Conservation (phyloP, 1,139 yeast species). For the Groenewaldozyma sp. region DNA sequence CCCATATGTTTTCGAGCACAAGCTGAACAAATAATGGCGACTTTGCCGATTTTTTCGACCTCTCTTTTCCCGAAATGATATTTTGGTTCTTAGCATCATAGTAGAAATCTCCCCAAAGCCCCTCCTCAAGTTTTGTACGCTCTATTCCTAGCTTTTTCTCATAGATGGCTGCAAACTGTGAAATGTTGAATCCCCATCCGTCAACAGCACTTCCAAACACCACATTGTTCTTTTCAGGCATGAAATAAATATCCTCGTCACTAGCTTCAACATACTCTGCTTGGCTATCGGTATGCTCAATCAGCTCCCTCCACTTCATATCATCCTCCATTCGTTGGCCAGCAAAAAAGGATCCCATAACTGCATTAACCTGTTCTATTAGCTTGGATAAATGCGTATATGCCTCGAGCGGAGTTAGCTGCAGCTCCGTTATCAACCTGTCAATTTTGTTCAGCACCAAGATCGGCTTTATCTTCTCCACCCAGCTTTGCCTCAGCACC, state of each 20-base stretch:
- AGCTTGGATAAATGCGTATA: conserved; percentile 67
- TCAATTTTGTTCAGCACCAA: conserved; percentile 92
- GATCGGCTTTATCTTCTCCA: conserved; percentile 79
- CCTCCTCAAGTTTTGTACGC: conserved; percentile 66
- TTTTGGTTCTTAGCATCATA: conserved; percentile 85
- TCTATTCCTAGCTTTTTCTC: conserved; percentile 81
- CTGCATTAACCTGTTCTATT: conserved; percentile 91
- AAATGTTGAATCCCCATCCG: conserved; percentile 95
- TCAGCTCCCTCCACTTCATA: conserved; percentile 64
- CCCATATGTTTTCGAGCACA: conserved; percentile 88
- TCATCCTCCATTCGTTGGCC: conserved; percentile 94
- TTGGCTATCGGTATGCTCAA: conserved; percentile 26
- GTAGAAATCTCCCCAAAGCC: conserved; percentile 94
- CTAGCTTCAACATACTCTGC: conserved; percentile 53
- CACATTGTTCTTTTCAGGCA: conserved; percentile 86
- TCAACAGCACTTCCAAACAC: conserved; percentile 91
- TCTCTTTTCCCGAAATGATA: conserved; percentile 35
- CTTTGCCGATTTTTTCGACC: conserved; percentile 32
- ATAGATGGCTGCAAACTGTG: conserved; percentile 81
- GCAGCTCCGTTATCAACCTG: conserved; percentile 72
- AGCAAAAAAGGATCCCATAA: conserved; percentile 84
- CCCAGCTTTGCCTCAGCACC: conserved; percentile 93
- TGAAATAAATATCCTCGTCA: conserved; percentile 79
- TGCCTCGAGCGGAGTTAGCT: conserved; percentile 77
- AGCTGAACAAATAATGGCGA: conserved; percentile 84